Evolutionary conservation across 441 rosid genomes (phyloP).

Genomic region (Jatropha multifida): DNA sequence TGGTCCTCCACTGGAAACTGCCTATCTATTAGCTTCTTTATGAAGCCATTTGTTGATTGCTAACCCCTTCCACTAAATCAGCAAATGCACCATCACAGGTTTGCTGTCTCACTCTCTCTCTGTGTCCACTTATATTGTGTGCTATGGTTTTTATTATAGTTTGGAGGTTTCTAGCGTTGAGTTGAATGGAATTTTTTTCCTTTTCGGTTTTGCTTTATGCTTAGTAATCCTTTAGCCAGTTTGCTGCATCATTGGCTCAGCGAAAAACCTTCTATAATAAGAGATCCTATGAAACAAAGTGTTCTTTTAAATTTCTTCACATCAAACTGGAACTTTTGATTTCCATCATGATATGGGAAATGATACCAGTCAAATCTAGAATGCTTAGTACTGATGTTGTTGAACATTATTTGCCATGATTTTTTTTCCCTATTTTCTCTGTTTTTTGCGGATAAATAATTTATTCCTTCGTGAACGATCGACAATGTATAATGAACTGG

Average conservation of each 20-base stretch:
- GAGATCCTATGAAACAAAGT: background rate
- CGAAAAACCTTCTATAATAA: background rate
- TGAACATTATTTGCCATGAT: background rate
- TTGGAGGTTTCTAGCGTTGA: background rate
- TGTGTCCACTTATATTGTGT: no score
- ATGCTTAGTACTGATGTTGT: background rate
- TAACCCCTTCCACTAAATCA: background rate
- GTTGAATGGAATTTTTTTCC: background rate
- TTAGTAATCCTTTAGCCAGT: background rate
- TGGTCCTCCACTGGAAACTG: background rate
- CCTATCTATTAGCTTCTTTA: background rate
- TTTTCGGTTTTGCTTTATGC: background rate
- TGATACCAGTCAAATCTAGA: background rate
- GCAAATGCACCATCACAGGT: background rate
- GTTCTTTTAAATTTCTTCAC: background rate
- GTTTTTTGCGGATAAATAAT: background rate
- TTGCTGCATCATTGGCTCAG: background rate
- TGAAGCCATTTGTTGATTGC: background rate
- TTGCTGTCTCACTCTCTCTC: background rate
- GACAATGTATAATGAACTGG: background rate
- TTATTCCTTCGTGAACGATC: background rate
- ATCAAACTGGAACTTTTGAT: background rate
- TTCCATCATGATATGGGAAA: background rate
- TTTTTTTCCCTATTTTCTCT: background rate
- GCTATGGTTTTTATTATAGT: background rate